Evolutionary conservation across 192 early-diverging fungal genomes (phyloP), one percentile per base, ranked within the genome.

Genomic region (Tieghemiomyces parasiticus): DNA sequence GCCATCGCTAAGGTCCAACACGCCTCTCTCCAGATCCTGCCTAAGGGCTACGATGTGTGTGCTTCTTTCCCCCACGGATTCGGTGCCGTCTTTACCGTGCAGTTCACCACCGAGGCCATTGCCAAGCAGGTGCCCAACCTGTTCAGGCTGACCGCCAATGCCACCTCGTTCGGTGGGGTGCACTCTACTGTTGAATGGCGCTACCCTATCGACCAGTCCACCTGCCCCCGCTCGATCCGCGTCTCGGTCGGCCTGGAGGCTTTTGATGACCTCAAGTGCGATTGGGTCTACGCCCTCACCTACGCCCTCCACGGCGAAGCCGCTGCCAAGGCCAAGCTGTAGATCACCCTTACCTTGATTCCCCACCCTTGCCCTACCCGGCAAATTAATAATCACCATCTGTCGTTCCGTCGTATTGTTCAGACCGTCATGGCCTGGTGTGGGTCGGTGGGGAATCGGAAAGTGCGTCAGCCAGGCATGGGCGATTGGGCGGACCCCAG

Each of bases 181-280:
- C 82, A 86, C 68, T 72, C 71, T n/a, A 63, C 82, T 47, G 71
- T 78, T 28, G 86, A 88, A 58, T 88, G 86, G 86, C 70, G 86
- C 30, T 64, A 70, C 30, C 69, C 60, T 1, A 33, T 61, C 19
- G 82, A 84, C 52, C 32, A 54, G 14, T 65, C 60, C 9, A 61
- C 72, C 2, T 60, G 67, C 28, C 76, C 76, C 0, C 60, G 61
- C 12, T 59, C 86, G 33, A 56, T 81, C 38, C 74, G 86, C n/a
- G 65, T 89, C 20, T 80, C 75, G 47, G 67, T 89, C 6, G 86
- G 86, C 16, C 65, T 89, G 52, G 86, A 89, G 68, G 64, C 69
- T 32, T 62, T 74, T 49, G 79, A 82, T 30, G 84, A 84, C 35
- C 65, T 86, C 60, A 79, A 77, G 32, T 63, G 60, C n/a, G 84